Percentiles rank a stretch among this genome's conserved stretches.
phyloP scores from a whole-genome alignment of 73 alveolate species.

The Symbiodinium natans region DNA sequence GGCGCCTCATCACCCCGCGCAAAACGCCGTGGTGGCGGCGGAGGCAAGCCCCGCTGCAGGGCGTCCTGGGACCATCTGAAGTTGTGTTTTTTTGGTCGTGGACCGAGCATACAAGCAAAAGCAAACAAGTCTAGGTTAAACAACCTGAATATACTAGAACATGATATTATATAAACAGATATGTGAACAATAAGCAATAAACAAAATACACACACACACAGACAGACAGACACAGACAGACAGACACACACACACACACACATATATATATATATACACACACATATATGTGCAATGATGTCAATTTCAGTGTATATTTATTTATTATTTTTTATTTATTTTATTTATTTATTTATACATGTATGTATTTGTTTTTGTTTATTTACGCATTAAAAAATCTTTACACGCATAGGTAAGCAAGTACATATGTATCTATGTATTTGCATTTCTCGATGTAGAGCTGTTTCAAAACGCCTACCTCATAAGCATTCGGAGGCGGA shows the following conservation, averaged over 20 bases:
- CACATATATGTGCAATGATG: background rate
- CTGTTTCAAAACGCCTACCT: background rate
- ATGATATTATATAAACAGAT: too few species aligned
- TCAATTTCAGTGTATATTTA: background rate
- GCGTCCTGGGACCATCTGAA: too few species aligned
- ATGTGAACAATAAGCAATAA: too few species aligned
- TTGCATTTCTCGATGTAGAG: background rate
- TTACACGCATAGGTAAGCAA: background rate
- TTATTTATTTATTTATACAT: background rate
- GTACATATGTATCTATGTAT: too few species aligned
- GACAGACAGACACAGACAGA: too few species aligned
- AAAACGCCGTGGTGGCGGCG: background rate
- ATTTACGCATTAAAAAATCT: background rate
- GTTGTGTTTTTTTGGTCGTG: too few species aligned
- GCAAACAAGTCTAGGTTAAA: too few species aligned
- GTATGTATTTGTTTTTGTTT: background rate
- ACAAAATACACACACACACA: too few species aligned
- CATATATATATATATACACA: background rate
- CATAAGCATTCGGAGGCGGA: background rate
- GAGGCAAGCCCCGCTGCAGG: background rate
- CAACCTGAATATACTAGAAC: too few species aligned
- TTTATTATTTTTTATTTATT: background rate
- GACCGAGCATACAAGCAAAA: too few species aligned
- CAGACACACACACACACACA: background rate
- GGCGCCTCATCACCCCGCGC: background rate